Evolutionary conservation across 2,329 filamentous ascomycete species (phyloP).

Genomic region (Didymella keratinophila): DNA sequence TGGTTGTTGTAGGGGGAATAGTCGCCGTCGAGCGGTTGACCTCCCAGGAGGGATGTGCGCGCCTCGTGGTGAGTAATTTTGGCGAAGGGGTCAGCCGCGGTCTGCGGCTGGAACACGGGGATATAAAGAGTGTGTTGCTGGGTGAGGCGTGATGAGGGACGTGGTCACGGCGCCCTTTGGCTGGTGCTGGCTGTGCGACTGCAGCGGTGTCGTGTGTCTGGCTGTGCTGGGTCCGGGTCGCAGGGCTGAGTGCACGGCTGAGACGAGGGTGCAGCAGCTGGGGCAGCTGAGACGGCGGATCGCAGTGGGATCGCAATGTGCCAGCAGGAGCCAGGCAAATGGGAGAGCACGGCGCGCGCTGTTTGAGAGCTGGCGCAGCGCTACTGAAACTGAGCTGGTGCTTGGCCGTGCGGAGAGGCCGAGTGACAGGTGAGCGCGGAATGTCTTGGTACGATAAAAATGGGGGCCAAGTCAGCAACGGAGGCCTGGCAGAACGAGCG

Average conservation of each 20-base stretch:
- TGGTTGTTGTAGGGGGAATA: constrained; percentile 54
- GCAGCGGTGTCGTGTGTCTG: constrained; percentile 10
- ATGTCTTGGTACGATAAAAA: neutral
- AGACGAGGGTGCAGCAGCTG: constrained; percentile 42
- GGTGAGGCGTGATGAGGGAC: constrained; percentile 22
- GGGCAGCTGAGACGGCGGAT: constrained; percentile 32
- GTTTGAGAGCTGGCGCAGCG: constrained; percentile 7
- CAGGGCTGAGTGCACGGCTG: constrained; percentile 38
- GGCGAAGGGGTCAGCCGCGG: constrained; percentile 47
- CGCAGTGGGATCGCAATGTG: neutral
- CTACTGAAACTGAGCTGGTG: constrained; percentile 16
- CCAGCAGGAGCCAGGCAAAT: neutral
- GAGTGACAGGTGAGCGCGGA: constrained; percentile 2
- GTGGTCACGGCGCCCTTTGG: constrained; percentile 11
- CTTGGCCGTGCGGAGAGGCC: constrained; percentile 39
- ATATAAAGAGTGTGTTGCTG: constrained; percentile 26
- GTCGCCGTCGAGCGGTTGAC: constrained; percentile 61
- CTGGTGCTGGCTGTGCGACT: neutral
- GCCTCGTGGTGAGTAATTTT: constrained; percentile 66
- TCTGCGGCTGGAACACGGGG: constrained; percentile 42
- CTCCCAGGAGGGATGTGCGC: constrained; percentile 66
- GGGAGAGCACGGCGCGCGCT: constrained; percentile 3
- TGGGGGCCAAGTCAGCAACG: neutral
- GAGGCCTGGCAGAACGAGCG: neutral
- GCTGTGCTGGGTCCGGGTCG: constrained; percentile 21